Evolutionary conservation across 176 grass and related monocot species (phyloP), one percentile per base, ranked within the genome.

Genomic region (Musa itinerans): DNA sequence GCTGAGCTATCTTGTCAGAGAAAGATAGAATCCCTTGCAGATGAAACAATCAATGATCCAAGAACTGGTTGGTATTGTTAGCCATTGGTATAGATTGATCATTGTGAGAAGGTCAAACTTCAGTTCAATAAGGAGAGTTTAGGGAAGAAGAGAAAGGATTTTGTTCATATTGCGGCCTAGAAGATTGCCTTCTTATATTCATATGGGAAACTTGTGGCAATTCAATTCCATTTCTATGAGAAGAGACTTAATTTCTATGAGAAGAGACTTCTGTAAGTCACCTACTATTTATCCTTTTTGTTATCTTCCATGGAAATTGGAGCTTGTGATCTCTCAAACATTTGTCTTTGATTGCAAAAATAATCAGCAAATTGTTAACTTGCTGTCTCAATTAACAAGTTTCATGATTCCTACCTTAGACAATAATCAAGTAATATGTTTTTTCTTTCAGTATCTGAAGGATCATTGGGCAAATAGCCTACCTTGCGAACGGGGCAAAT

Each of bases 251-350:
- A 21, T 50, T 50, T 11, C 1, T 10, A 13, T 5, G 34, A 70
- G 68, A 70, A 70, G 68, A 70, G 34, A 51, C 51, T 70, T 61
- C n/a, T 70, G 68, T 70, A 51, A 70, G 68, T 70, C 2, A 50
- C 17, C 17, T 48, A 51, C 9, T 52, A 50, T 7, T 13, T 21
- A 70, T 70, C 48, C 16, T 61, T 48, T 52, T 51, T 70, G 11
- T 70, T 70, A 9, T 20, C 19, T 6, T 51, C 51, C 12, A 49
- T 69, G 13, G 26, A 29, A 70, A 65, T 11, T 24, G 8, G 63
- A 12, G 63, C 4, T 24, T 65, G 17, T 12, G 10, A 2, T 25
- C 22, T 27, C 23, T 65, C 34, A 43, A 43, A 43, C 34, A 43
- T 43, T 43, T 43, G 34, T 43, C 34, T 43, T 43, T 43, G 0